These are phyloP conservation scores for Septoria linicola DNA, from an alignment of 2,329 filamentous ascomycete species.

Conservation along the genomic window DNA sequence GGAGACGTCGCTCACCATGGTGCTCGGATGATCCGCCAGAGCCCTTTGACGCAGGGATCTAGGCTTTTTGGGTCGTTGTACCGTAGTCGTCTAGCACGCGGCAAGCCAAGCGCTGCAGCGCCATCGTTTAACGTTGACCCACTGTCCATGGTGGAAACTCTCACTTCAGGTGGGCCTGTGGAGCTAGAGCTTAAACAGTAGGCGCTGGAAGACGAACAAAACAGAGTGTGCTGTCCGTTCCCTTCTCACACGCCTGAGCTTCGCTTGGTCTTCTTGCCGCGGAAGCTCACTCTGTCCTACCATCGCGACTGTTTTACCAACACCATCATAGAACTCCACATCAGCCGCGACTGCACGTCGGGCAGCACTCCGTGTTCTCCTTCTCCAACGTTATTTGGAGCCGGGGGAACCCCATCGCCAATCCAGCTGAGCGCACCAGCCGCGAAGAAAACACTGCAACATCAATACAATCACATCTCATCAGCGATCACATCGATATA, in stretches of 20 bases:
- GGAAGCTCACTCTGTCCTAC: no score
- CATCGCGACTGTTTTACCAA: neutral
- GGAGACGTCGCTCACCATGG: neutral
- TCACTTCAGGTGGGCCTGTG: neutral
- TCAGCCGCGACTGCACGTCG: no score
- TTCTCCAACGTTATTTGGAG: no score
- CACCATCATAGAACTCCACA: neutral
- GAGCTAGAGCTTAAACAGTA: neutral
- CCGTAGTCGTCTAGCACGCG: neutral
- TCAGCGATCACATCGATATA: neutral
- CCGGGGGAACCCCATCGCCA: no score
- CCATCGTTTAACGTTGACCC: no score
- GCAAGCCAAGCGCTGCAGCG: neutral
- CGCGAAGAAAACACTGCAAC: neutral
- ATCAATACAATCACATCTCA: neutral
- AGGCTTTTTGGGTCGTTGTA: neutral
- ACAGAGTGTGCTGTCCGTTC: no score
- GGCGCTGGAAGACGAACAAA: no score
- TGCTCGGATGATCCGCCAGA: neutral
- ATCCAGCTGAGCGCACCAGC: no score
- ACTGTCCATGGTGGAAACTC: neutral
- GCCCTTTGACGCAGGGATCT: conserved; percentile 1
- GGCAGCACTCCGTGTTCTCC: no score
- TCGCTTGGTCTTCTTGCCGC: no score
- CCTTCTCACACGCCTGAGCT: no score